Conservation (phyloP, 257 asterid species). For the Dorcoceras hygrometricum region DNA sequence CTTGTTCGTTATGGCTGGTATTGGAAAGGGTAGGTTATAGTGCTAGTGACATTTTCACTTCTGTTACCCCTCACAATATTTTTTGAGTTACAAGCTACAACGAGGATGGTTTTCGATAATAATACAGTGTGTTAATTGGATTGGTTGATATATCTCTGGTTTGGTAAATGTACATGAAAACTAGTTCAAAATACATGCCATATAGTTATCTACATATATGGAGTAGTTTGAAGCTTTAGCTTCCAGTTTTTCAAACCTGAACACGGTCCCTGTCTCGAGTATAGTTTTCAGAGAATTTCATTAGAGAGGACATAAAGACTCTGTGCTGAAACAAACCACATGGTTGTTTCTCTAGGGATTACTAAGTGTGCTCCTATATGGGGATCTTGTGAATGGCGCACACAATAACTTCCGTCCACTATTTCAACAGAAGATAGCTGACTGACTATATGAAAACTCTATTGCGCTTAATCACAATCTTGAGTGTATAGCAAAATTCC, state of each 20-base stretch:
- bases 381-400: background rate
- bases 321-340: background rate
- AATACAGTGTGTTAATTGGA: background rate
- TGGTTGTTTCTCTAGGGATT: background rate
- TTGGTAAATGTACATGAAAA: background rate
- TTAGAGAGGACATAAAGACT: background rate
- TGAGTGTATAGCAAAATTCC: constrained; percentile 5
- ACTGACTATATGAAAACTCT: background rate
- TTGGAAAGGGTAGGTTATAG: background rate
- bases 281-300: background rate
- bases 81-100: background rate
- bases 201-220: background rate
- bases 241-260: background rate
- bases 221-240: background rate
- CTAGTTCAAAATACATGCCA: background rate
- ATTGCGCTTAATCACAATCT: background rate
- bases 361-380: background rate
- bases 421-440: background rate
- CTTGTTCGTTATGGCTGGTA: background rate
- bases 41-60: background rate
- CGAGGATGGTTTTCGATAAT: background rate
- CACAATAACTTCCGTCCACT: background rate
- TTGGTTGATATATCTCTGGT: background rate
- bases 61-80: background rate
- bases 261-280: background rate